phyloP scores from a whole-genome alignment of 2,329 filamentous ascomycete genomes.

The Paramyrothecium sp. region DNA sequence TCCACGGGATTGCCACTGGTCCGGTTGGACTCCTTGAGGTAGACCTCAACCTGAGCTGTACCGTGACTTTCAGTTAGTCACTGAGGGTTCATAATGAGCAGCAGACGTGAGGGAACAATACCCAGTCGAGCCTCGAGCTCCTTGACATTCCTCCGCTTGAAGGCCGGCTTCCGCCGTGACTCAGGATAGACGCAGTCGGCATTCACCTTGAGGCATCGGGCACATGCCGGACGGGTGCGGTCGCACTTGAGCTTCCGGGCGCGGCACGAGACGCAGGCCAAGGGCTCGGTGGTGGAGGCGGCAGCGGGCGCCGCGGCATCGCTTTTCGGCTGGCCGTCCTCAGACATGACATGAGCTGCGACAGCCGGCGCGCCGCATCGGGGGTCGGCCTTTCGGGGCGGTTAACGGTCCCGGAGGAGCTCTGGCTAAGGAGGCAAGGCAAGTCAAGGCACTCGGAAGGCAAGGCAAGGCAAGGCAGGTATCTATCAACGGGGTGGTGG shows the following conservation, averaged over 20 bases:
- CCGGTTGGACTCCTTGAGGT: conserved; percentile 65
- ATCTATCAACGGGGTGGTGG: not conserved
- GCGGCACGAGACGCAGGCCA: conserved; percentile 82
- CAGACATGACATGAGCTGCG: not conserved
- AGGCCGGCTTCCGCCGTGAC: conserved; percentile 81
- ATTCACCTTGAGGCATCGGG: conserved; percentile 72
- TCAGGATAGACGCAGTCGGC: conserved; percentile 87
- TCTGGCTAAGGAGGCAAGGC: no score
- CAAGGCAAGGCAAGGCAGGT: not conserved
- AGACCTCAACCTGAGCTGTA: conserved; percentile 83
- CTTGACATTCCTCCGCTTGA: conserved; percentile 87
- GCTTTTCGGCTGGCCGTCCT: not conserved
- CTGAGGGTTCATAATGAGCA: no score
- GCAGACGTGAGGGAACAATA: conserved; percentile 38
- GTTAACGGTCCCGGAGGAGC: no score
- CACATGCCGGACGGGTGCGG: conserved; percentile 73
- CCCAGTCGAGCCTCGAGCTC: conserved; percentile 84
- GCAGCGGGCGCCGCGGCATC: conserved; percentile 1
- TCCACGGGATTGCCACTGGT: not conserved
- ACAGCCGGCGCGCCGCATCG: not conserved
- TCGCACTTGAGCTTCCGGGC: conserved; percentile 87
- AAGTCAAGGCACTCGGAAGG: no score
- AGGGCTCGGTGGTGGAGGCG: conserved; percentile 36
- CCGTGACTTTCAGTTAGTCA: no score
- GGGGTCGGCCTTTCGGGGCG: no score